Percentiles rank a stretch among this genome's conserved stretches.
Evolutionary conservation across 345 rosid species (phyloP).

Genomic region (Ailanthus altissimus): DNA sequence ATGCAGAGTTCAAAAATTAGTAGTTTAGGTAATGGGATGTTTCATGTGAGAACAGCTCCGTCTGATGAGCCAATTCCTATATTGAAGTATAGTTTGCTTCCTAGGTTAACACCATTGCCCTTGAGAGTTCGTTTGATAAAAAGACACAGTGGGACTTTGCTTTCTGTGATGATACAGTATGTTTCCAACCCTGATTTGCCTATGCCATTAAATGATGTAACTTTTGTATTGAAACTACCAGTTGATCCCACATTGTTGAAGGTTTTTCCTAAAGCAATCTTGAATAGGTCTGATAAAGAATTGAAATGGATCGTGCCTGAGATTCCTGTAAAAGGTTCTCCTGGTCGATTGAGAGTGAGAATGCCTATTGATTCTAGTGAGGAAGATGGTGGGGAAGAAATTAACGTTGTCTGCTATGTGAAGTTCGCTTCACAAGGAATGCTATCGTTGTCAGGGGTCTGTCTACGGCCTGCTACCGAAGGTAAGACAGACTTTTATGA

Average conservation of each 20-base stretch:
- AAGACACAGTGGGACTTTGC: conserved; percentile 86
- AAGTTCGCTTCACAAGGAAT: conserved; percentile 73
- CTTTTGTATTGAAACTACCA: conserved; percentile 84
- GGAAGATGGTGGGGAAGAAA: conserved; percentile 64
- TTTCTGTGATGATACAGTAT: conserved; percentile 96
- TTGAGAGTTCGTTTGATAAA: conserved; percentile 81
- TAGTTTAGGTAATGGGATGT: conserved; percentile 86
- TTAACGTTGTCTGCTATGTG: conserved; percentile 72
- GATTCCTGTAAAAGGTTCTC: conserved; percentile 69
- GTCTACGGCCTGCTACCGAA: conserved; percentile 67
- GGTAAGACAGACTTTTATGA: conserved; percentile 81
- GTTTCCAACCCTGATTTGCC: conserved; percentile 80
- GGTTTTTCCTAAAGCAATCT: conserved; percentile 89
- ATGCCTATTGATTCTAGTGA: conserved; percentile 78
- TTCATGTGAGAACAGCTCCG: conserved; percentile 86
- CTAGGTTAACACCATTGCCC: conserved; percentile 83
- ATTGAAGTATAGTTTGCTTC: conserved; percentile 84
- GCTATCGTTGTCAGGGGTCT: conserved; percentile 65
- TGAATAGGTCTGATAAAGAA: conserved; percentile 82
- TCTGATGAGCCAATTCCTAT: conserved; percentile 92
- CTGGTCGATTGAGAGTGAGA: conserved; percentile 79
- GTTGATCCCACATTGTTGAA: conserved; percentile 91
- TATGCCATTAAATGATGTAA: conserved; percentile 64
- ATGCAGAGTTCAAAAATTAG: conserved; percentile 73
- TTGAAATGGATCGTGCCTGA: conserved; percentile 91